Conservation (phyloP, 441 rosid species). For the Arabidopsis hybrid region DNA sequence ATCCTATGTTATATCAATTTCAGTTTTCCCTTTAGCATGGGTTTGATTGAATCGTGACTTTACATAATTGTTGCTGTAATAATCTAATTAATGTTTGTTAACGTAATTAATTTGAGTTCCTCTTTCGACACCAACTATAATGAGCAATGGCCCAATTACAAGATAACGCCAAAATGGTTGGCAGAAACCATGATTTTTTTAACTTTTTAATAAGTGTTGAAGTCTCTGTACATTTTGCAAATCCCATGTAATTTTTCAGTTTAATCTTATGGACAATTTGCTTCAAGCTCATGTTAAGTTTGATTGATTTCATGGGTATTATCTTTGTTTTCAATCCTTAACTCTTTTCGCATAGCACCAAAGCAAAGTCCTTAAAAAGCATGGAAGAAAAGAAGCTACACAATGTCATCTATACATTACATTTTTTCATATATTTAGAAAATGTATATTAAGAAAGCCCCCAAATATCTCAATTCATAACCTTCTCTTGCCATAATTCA, state of each 20-base stretch:
- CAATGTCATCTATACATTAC: constrained; percentile 48
- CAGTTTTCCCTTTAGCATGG: background rate
- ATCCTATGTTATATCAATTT: constrained; percentile 29
- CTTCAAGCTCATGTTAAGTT: no score
- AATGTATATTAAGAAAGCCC: constrained; percentile 35
- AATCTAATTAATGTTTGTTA: constrained; percentile 5
- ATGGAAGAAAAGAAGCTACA: constrained; percentile 37
- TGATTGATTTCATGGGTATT: no score
- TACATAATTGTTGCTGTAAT: background rate
- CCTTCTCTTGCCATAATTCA: constrained; percentile 37
- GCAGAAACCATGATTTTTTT: background rate
- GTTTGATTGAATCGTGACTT: background rate
- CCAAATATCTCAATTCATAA: constrained; percentile 31
- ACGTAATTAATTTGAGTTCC: constrained; percentile 12
- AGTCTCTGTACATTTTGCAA: background rate
- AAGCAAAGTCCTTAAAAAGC: constrained; percentile 28
- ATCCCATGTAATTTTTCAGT: background rate
- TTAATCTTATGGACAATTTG: no score
- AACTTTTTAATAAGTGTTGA: background rate
- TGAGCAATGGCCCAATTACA: constrained; percentile 1
- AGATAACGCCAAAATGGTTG: background rate
- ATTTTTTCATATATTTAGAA: constrained; percentile 14
- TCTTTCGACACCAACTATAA: background rate
- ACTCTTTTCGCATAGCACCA: constrained; percentile 3
- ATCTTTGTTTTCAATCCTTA: background rate